Evolutionary conservation across 139 green algal genomes (phyloP).

Genomic region (Monoraphidium neglectum): DNA sequence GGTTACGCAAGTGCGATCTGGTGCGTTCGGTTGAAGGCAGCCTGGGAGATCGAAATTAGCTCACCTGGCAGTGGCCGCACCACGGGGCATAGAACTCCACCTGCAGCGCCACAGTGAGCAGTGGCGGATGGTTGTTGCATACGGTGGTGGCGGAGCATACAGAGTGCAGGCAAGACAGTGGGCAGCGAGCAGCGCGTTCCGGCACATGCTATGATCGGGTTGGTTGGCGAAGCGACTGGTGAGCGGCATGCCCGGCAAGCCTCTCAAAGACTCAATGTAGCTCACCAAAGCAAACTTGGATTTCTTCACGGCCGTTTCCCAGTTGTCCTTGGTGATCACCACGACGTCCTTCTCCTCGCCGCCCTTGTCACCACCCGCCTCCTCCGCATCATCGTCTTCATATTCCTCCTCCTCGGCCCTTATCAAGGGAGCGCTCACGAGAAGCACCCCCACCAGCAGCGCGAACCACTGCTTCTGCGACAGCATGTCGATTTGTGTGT

Average conservation of each 20-base stretch:
- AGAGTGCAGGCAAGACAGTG: too few species aligned
- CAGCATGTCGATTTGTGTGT: conserved; percentile 38
- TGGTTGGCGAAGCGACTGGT: background rate
- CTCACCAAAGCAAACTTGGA: conserved; percentile 74
- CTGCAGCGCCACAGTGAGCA: conserved; percentile 24
- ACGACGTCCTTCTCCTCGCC: conserved; percentile 70
- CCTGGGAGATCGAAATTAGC: background rate
- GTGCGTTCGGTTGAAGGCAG: background rate
- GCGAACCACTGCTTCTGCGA: conserved; percentile 26
- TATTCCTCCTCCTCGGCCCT: conserved; percentile 44
- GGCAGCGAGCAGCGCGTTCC: too few species aligned
- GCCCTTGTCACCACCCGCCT: conserved; percentile 4
- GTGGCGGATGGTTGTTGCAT: background rate
- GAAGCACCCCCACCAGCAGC: conserved; percentile 39
- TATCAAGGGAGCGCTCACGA: conserved; percentile 42
- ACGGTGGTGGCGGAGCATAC: background rate
- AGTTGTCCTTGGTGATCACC: conserved; percentile 74
- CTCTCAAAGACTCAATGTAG: background rate
- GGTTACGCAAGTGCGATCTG: background rate
- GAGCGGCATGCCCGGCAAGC: background rate
- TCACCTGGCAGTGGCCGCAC: conserved; percentile 82
- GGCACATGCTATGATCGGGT: background rate
- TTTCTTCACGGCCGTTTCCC: conserved; percentile 51
- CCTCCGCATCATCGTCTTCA: conserved; percentile 44
- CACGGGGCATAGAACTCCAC: conserved; percentile 82